These are phyloP conservation scores for Simplicillium aogashimaense DNA, from an alignment of 2,329 filamentous ascomycete genomes.

Conservation along the genomic window DNA sequence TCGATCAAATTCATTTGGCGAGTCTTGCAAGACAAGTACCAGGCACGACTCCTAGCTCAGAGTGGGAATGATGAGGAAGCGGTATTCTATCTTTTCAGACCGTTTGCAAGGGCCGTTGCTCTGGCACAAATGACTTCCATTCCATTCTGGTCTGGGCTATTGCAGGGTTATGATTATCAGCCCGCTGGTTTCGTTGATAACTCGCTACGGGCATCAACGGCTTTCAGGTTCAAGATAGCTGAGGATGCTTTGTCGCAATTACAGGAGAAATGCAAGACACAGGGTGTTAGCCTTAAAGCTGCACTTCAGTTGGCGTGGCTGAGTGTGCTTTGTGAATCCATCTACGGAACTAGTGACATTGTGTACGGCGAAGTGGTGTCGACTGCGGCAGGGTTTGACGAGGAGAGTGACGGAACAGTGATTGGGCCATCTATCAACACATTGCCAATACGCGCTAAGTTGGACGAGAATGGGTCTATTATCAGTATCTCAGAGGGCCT, in stretches of 20 bases:
- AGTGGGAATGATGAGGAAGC: no score
- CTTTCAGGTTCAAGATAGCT: not conserved
- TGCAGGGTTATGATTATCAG: no score
- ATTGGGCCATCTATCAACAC: slow-evolving; percentile 14
- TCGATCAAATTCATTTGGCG: slow-evolving; percentile 12
- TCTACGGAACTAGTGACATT: slow-evolving; percentile 11
- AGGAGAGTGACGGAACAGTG: not conserved
- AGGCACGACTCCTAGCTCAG: not conserved
- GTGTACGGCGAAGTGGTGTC: slow-evolving; percentile 13
- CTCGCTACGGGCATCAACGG: not conserved
- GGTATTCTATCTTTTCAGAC: no score
- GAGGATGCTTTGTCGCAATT: slow-evolving; percentile 4
- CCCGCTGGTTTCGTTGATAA: no score
- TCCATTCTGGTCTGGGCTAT: no score
- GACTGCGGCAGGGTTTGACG: slow-evolving; percentile 1
- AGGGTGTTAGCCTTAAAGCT: slow-evolving; percentile 9
- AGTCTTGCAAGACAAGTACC: slow-evolving; percentile 9
- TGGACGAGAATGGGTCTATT: not conserved
- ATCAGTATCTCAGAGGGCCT: slow-evolving; percentile 6
- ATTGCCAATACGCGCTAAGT: slow-evolving; percentile 9
- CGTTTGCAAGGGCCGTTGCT: no score
- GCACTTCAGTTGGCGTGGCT: slow-evolving; percentile 13
- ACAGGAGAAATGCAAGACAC: slow-evolving; percentile 7
- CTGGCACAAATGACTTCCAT: no score
- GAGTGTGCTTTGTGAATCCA: slow-evolving; percentile 11